These are phyloP conservation scores for Hypoxylon intermedium DNA, from an alignment of 495 filamentous ascomycete species.

Conservation along the genomic window DNA sequence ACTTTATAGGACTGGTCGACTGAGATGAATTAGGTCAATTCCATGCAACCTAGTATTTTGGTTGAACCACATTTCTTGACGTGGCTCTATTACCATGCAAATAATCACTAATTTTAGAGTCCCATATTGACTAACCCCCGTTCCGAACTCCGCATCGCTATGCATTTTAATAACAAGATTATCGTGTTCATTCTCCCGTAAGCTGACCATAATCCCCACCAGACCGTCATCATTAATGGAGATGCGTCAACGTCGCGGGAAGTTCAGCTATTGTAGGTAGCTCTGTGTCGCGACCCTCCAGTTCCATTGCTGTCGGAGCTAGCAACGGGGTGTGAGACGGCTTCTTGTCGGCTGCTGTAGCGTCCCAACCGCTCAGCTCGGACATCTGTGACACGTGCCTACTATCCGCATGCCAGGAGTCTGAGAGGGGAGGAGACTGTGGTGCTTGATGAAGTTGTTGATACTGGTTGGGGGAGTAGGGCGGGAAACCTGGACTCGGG, in stretches of 20 bases:
- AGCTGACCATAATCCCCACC: neutral
- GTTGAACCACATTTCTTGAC: too few relatives aligned
- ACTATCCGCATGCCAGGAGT: conserved; percentile 17
- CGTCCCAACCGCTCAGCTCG: conserved; percentile 24
- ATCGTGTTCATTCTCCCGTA: neutral
- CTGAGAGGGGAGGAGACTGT: conserved; percentile 7
- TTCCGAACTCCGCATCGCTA: conserved; percentile 8
- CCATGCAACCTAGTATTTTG: too few relatives aligned
- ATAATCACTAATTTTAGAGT: neutral
- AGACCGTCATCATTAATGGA: neutral
- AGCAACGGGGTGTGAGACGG: conserved; percentile 23
- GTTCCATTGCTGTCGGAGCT: conserved; percentile 12
- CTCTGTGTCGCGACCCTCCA: conserved; percentile 22
- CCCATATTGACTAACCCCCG: conserved; percentile 3
- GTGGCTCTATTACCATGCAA: too few relatives aligned
- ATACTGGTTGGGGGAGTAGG: conserved; percentile 22
- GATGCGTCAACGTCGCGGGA: too few relatives aligned
- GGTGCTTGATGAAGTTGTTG: neutral
- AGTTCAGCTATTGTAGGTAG: conserved; percentile 24
- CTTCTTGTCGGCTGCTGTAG: conserved; percentile 1
- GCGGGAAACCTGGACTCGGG: too few relatives aligned
- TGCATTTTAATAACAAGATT: neutral
- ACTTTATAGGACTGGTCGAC: too few relatives aligned
- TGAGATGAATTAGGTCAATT: too few relatives aligned
- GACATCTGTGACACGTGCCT: conserved; percentile 22